Evolutionary conservation across 495 filamentous ascomycete genomes (phyloP).

Genomic region (Aspergillus ellipticus): DNA sequence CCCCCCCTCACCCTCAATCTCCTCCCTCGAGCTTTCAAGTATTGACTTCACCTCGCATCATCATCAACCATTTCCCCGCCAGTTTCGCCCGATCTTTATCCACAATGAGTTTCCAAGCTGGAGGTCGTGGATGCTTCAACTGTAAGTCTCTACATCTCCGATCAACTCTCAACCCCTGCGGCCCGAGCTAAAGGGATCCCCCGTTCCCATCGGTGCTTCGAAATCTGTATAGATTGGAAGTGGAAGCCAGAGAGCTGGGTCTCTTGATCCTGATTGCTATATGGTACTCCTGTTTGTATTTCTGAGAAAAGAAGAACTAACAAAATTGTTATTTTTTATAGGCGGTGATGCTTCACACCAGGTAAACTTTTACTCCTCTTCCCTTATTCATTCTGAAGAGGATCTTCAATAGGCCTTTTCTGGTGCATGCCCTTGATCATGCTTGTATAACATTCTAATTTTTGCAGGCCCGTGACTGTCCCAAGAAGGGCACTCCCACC

Average conservation of each 20-base stretch:
- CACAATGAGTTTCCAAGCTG: slow-evolving; percentile 50
- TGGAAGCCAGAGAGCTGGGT: background rate
- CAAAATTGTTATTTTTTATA: slow-evolving; percentile 23
- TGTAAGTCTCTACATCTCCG: slow-evolving; percentile 54
- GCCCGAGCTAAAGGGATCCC: background rate
- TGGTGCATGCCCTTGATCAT: background rate
- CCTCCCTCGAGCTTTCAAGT: slow-evolving; percentile 3
- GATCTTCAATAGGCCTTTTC: background rate
- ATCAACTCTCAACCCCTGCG: background rate
- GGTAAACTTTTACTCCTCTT: slow-evolving; percentile 34
- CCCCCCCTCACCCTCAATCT: slow-evolving; percentile 5
- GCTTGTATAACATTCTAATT: slow-evolving; percentile 22
- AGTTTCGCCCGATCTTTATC: background rate
- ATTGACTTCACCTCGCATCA: slow-evolving; percentile 4
- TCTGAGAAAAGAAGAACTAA: slow-evolving; percentile 3
- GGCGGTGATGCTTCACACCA: slow-evolving; percentile 76
- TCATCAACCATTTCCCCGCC: slow-evolving; percentile 3
- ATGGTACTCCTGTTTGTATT: background rate
- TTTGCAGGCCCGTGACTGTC: slow-evolving; percentile 82
- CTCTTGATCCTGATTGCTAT: background rate
- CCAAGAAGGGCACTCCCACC: slow-evolving; percentile 86
- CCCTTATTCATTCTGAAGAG: background rate
- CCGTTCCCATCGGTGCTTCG: too few relatives aligned
- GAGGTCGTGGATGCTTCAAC: slow-evolving; percentile 73
- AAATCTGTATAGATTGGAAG: too few relatives aligned